Evolutionary conservation across 805 yeast genomes (phyloP).

Genomic region (Nakazawaea peltata): DNA sequence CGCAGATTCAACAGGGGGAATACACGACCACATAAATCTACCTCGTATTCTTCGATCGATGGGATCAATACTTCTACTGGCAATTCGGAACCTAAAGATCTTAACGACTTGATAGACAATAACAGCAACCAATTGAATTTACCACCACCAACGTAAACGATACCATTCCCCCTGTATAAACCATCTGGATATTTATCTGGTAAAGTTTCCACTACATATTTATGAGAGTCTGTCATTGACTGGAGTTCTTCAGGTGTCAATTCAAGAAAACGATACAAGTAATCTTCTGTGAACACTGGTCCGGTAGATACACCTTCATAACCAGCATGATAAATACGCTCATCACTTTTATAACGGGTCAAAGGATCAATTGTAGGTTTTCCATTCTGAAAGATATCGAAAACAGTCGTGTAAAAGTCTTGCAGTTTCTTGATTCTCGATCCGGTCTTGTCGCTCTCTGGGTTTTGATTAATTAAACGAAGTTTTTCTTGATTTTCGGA

Average conservation of each 20-base stretch:
- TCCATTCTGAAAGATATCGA: constrained; percentile 25
- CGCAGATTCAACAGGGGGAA: constrained; percentile 56
- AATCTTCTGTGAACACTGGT: constrained; percentile 44
- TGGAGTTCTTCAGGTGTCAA: constrained; percentile 33
- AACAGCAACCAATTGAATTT: constrained; percentile 65
- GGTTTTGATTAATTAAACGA: constrained; percentile 15
- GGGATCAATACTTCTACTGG: constrained; percentile 86
- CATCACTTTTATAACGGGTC: constrained; percentile 32
- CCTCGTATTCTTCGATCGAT: constrained; percentile 58
- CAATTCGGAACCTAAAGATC: constrained; percentile 57
- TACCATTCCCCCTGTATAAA: constrained; percentile 45
- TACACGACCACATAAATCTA: constrained; percentile 56
- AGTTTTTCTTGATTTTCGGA: constrained; percentile 13
- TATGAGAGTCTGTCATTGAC: constrained; percentile 39
- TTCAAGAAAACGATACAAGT: constrained; percentile 40
- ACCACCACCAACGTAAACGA: constrained; percentile 76
- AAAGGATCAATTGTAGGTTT: constrained; percentile 35
- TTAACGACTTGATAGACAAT: constrained; percentile 52
- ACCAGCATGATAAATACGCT: constrained; percentile 47
- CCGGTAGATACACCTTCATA: constrained; percentile 30
- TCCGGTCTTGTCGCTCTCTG: constrained; percentile 24
- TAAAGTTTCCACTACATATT: constrained; percentile 32
- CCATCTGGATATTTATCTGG: constrained; percentile 39
- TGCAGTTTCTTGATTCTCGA: constrained; percentile 28
- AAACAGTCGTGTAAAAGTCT: constrained; percentile 33